phyloP scores from a whole-genome alignment of 2,329 filamentous ascomycete species.

The Venturia nashicola region DNA sequence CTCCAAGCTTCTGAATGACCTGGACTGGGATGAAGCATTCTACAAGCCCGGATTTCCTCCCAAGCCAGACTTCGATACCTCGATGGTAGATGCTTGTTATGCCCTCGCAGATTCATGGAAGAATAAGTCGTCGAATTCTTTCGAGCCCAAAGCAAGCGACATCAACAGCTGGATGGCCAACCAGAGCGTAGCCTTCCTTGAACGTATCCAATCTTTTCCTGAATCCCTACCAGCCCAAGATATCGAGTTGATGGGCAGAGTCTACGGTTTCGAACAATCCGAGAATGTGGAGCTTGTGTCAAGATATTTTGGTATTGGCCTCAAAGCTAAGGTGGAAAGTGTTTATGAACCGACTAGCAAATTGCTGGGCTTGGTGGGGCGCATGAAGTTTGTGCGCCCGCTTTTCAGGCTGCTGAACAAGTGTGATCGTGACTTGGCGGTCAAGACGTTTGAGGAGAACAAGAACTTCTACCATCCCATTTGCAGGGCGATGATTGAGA shows the following conservation, averaged over 20 bases:
- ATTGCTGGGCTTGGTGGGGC: constrained; percentile 67
- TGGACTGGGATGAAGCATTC: constrained; percentile 88
- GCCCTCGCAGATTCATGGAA: constrained; percentile 73
- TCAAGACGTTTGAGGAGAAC: constrained; percentile 76
- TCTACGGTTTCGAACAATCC: constrained; percentile 62
- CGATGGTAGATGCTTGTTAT: constrained; percentile 76
- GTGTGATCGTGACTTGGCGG: constrained; percentile 60
- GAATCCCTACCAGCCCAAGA: constrained; percentile 51
- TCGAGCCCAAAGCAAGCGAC: constrained; percentile 56
- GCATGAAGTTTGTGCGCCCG: constrained; percentile 95
- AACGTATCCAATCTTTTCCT: constrained; percentile 54
- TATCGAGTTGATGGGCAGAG: constrained; percentile 58
- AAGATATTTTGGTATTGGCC: constrained; percentile 67
- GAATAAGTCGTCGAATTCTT: constrained; percentile 29
- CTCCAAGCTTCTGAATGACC: constrained; percentile 49
- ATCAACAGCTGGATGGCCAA: constrained; percentile 67
- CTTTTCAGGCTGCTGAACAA: constrained; percentile 66
- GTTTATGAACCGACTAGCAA: constrained; percentile 61
- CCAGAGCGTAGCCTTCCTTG: constrained; percentile 85
- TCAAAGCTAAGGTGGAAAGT: constrained; percentile 58
- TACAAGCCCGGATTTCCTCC: constrained; percentile 79
- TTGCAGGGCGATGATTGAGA: constrained; percentile 73
- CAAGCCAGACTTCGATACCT: constrained; percentile 84
- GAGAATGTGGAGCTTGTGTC: constrained; percentile 78
- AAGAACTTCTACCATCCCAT: constrained; percentile 94